Conservation (phyloP, 345 rosid species). For the Leavenworthia alabamica region DNA sequence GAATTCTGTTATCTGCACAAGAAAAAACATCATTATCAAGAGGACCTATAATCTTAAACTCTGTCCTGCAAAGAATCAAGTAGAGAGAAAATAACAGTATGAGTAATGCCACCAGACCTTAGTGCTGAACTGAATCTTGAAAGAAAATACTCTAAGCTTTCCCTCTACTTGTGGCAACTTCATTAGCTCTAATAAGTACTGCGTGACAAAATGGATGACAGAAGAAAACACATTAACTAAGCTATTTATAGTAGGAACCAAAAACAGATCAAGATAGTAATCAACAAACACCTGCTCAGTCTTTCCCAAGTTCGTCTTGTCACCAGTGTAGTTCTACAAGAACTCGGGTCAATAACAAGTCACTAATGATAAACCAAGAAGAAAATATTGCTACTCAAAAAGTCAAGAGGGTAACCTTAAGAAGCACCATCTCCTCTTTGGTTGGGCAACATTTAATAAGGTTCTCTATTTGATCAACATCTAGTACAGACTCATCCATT, state of each 20-base stretch:
- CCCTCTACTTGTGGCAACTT: conserved; percentile 98
- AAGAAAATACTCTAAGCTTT: conserved; percentile 87
- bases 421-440: conserved; percentile 97
- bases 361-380: not conserved
- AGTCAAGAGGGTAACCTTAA: conserved; percentile 60
- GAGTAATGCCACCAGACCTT: conserved; percentile 67
- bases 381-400: conserved; percentile 1
- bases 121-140: conserved; percentile 85
- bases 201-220: conserved; percentile 22
- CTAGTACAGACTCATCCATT: conserved; percentile 85
- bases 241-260: not conserved
- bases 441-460: conserved; percentile 97
- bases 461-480: conserved; percentile 97
- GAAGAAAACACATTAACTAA: conserved; percentile 5
- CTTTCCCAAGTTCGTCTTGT: conserved; percentile 76
- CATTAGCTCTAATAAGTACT: conserved; percentile 94
- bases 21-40: not conserved
- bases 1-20: conserved; percentile 76
- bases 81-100: conserved; percentile 10
- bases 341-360: conserved; percentile 1
- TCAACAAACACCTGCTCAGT: conserved; percentile 78
- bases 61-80: conserved; percentile 12
- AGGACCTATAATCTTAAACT: not conserved
- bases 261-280: not conserved
- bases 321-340: conserved; percentile 69